Base-by-base conservation (phyloP, 768 basidiomycete genomes). In the Macrolepiota albuminosa region DNA sequence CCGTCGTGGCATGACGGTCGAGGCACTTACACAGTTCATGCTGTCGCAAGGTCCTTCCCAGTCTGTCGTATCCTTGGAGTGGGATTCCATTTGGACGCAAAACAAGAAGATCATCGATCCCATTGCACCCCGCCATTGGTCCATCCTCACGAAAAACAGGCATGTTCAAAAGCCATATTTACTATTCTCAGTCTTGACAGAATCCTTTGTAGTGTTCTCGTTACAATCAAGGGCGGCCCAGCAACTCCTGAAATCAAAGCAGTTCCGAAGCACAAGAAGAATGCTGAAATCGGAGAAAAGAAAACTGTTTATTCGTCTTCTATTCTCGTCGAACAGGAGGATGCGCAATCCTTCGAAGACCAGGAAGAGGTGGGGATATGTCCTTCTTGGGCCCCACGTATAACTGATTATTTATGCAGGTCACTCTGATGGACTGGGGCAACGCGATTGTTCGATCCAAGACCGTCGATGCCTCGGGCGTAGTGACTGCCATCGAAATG, bases 391-490 rank as follows among this genome's bases (percentile, higher is more conserved):
- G 54, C 46, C 3, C 9, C 21, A 55, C 46, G 18, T 13, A n/a
- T 36, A 31, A 21, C 64, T 54, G 43, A 10, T 29, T 42, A 21
- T 45, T 53, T 11, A 0, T 26, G 39, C 63, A 95, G 93, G 81
- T 98, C 64, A 98, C 96, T 16, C 83, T 97, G 52, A 99, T 99
- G 96, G 97, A 99, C 73, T 99, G 97, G 97, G 97, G 97, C 36
- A 99, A 99, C 70, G 96, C 95, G 31, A 87, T 94, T 66, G 87
- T 99, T 54, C 87, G 87, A 51, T 85, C 85, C 37, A 96, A 91
- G 71, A 78, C 81, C 29, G 71, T 75, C 14, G 79, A 84, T 64
- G 68, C 80, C 3, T 75, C 85, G 1, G 79, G 79, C 6, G 83
- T 84, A 10, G 76, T 85, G 57, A 82, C 92, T 58, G 82, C 84